Evolutionary conservation across 2,329 filamentous ascomycete genomes (phyloP).

Genomic region (Pleurostoma richardsiae): DNA sequence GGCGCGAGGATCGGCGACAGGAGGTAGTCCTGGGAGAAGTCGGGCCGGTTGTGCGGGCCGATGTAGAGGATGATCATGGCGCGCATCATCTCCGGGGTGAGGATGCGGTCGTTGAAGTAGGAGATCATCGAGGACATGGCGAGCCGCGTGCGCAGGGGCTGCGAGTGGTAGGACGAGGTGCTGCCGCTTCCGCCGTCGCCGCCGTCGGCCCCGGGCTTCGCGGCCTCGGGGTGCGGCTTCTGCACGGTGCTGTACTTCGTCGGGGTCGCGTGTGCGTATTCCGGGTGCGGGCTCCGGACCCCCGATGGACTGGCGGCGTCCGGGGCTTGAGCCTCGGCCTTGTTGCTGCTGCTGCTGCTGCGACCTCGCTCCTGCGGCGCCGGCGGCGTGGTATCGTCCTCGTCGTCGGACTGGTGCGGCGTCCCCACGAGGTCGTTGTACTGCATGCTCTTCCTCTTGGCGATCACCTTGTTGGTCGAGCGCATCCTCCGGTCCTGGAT

Average conservation of each 20-base stretch:
- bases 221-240: slow-evolving; percentile 11
- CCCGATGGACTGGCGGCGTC: slow-evolving; percentile 11
- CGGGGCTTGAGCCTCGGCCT: slow-evolving; percentile 3
- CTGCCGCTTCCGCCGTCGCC: neutral
- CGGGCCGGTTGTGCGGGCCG: slow-evolving; percentile 85
- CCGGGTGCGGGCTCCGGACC: slow-evolving; percentile 35
- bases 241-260: slow-evolving; percentile 24
- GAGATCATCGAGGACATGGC: slow-evolving; percentile 97
- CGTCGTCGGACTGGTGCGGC: slow-evolving; percentile 74
- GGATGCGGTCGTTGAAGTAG: slow-evolving; percentile 92
- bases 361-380: slow-evolving; percentile 6
- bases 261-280: slow-evolving; percentile 45
- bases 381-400: slow-evolving; percentile 43
- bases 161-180: slow-evolving; percentile 44
- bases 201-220: slow-evolving; percentile 1
- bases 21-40: slow-evolving; percentile 87
- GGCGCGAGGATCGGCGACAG: slow-evolving; percentile 88
- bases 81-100: slow-evolving; percentile 97
- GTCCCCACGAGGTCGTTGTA: slow-evolving; percentile 82
- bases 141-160: slow-evolving; percentile 73
- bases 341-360: slow-evolving; percentile 1
- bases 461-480: slow-evolving; percentile 71
- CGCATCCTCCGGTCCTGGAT: slow-evolving; percentile 79
- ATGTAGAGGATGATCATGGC: slow-evolving; percentile 99
- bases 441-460: slow-evolving; percentile 81